phyloP scores from a whole-genome alignment of 164 flowering plant genomes.

The Aristolochia californica region DNA sequence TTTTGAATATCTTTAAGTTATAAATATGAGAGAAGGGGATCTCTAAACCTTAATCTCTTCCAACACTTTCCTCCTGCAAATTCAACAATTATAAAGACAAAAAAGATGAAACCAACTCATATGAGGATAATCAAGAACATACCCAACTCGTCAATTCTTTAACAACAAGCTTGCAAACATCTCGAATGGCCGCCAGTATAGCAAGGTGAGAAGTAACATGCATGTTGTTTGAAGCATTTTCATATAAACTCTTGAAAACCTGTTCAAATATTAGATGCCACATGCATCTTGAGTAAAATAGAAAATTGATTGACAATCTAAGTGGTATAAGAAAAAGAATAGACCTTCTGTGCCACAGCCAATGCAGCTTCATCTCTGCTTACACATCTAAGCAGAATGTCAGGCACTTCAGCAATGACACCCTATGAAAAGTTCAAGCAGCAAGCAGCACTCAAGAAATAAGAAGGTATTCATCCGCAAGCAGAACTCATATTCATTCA shows the following conservation, averaged over 20 bases:
- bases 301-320: neutral
- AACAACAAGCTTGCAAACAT: slow-evolving; percentile 92
- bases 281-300: neutral
- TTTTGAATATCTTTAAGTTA: too few species aligned
- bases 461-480: too few species aligned
- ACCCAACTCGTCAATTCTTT: slow-evolving; percentile 98
- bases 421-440: slow-evolving; percentile 27
- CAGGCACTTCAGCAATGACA: slow-evolving; percentile 74
- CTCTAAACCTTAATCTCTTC: too few species aligned
- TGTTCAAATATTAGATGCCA: slow-evolving; percentile 17
- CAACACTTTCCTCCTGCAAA: too few species aligned
- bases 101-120: too few species aligned
- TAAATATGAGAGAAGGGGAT: too few species aligned
- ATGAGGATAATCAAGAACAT: slow-evolving; percentile 16
- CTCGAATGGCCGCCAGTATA: slow-evolving; percentile 78
- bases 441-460: too few species aligned
- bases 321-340: slow-evolving; percentile 3
- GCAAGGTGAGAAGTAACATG: slow-evolving; percentile 73
- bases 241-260: slow-evolving; percentile 85
- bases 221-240: slow-evolving; percentile 47
- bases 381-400: slow-evolving; percentile 68
- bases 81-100: too few species aligned
- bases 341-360: slow-evolving; percentile 92
- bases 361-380: slow-evolving; percentile 95
- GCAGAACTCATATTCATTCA: too few species aligned